Evolutionary conservation across 2,329 filamentous ascomycete genomes (phyloP).

Genomic region (Didymella arachidicola): DNA sequence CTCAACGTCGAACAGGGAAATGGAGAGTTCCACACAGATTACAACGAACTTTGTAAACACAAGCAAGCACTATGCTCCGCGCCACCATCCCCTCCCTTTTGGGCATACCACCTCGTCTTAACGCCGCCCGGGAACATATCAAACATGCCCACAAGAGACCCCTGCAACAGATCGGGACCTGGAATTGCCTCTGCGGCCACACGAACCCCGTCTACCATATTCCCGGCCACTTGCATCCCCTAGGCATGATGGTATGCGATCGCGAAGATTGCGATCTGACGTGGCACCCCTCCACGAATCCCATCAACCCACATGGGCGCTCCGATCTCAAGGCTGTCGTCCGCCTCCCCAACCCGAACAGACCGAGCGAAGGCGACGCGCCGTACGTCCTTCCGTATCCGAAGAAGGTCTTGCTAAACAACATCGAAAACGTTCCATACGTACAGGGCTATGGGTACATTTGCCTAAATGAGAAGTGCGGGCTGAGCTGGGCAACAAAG

Average conservation of each 20-base stretch:
- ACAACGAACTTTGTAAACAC: background rate
- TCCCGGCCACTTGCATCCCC: background rate
- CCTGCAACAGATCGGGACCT: background rate
- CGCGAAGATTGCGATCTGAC: background rate
- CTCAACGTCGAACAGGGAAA: background rate
- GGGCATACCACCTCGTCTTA: background rate
- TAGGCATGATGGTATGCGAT: background rate
- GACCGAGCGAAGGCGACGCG: background rate
- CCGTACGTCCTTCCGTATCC: background rate
- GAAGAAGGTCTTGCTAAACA: background rate
- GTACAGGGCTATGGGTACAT: background rate
- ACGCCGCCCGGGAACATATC: background rate
- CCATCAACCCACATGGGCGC: background rate
- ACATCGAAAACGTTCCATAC: background rate
- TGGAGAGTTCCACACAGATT: background rate
- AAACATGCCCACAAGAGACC: background rate
- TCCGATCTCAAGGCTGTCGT: background rate
- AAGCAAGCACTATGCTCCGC: background rate
- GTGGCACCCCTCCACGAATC: background rate
- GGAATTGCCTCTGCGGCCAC: background rate
- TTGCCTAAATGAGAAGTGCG: background rate
- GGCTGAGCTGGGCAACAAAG: conserved; percentile 1
- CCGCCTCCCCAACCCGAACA: background rate
- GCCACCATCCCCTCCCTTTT: background rate
- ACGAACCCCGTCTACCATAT: conserved; percentile 1